phyloP scores from a whole-genome alignment of 768 basidiomycete species.

The Hygrophoropsis aurantiaca region DNA sequence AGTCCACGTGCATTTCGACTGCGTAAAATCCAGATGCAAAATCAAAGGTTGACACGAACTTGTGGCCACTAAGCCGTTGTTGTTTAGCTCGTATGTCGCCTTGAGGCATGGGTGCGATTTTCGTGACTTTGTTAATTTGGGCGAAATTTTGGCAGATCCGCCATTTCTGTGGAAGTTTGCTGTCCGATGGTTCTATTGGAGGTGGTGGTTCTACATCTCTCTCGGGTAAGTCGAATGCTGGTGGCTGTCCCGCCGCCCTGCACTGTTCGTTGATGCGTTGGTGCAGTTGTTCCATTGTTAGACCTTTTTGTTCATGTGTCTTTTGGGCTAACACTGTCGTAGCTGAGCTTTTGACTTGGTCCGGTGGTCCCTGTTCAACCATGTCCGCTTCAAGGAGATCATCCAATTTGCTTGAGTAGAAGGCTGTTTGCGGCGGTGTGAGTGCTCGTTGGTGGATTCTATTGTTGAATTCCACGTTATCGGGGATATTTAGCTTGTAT shows the following conservation, averaged over 20 bases:
- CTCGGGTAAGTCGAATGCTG: no score
- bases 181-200: not conserved
- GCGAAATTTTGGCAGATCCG: slow-evolving; percentile 21
- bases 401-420: not conserved
- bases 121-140: slow-evolving; percentile 14
- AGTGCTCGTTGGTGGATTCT: not conserved
- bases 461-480: not conserved
- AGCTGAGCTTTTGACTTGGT: slow-evolving; percentile 36
- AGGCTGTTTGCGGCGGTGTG: not conserved
- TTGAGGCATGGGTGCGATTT: slow-evolving; percentile 16
- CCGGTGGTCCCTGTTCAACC: slow-evolving; percentile 9
- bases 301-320: slow-evolving; percentile 26
- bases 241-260: no score
- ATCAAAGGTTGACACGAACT: slow-evolving; percentile 16
- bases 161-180: slow-evolving; percentile 9
- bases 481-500: slow-evolving; percentile 1
- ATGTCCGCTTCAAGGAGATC: not conserved
- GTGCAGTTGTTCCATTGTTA: slow-evolving; percentile 34
- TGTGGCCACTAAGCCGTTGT: slow-evolving; percentile 14
- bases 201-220: no score
- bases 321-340: slow-evolving; percentile 38
- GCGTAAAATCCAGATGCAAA: slow-evolving; percentile 21
- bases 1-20: slow-evolving; percentile 7
- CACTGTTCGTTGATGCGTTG: slow-evolving; percentile 31
- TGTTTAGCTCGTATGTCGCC: slow-evolving; percentile 19